These are phyloP conservation scores for Candida patagonica DNA, from an alignment of 805 yeast genomes.

Conservation along the genomic window DNA sequence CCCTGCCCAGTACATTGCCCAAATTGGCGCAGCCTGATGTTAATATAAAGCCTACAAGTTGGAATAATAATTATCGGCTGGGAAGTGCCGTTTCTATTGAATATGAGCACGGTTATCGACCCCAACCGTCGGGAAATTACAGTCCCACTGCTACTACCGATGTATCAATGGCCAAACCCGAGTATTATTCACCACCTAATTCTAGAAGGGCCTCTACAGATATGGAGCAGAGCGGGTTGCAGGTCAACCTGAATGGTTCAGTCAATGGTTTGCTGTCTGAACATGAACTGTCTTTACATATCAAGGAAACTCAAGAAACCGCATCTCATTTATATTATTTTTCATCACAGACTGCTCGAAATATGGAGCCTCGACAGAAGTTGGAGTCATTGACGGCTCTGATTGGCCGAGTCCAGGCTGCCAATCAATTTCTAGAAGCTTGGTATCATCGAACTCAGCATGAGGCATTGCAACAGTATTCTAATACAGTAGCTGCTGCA, in stretches of 20 bases:
- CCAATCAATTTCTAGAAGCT: slow-evolving; percentile 14
- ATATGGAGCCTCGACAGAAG: slow-evolving; percentile 2
- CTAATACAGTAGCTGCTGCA: neutral
- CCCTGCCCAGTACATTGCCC: neutral
- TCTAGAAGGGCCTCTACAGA: slow-evolving; percentile 12
- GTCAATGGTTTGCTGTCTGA: neutral
- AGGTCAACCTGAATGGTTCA: neutral
- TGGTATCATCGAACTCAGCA: slow-evolving; percentile 15
- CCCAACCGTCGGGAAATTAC: neutral
- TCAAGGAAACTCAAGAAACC: slow-evolving; percentile 16
- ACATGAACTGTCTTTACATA: neutral
- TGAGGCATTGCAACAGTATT: slow-evolving; percentile 5
- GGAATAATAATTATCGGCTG: neutral
- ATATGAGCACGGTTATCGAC: neutral
- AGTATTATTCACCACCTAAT: slow-evolving; percentile 9
- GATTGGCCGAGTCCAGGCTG: slow-evolving; percentile 10
- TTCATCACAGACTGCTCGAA: slow-evolving; percentile 4
- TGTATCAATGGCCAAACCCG: neutral
- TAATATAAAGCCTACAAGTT: neutral
- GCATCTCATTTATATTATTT: slow-evolving; percentile 16
- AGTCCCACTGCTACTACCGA: neutral
- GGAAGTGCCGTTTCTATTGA: neutral
- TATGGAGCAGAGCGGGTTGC: neutral
- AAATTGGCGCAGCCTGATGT: neutral
- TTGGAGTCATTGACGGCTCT: slow-evolving; percentile 13